A percentile compares a stretch with the other conserved stretches of the same genome.
Conservation (phyloP, 2,329 filamentous ascomycete species). For the Cytospora schulzeri region DNA sequence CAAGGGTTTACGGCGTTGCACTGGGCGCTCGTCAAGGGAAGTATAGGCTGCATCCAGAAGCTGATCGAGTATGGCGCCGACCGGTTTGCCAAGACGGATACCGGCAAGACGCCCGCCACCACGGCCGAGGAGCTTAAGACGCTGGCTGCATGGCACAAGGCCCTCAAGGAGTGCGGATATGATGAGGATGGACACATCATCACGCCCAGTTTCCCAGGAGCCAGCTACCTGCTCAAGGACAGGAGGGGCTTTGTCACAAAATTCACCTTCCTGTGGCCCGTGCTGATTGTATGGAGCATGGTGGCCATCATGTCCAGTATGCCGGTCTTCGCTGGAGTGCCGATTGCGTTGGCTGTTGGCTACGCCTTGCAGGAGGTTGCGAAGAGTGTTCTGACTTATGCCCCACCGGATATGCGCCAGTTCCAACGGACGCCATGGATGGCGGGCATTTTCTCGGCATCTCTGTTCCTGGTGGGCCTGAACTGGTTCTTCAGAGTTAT, state of each 20-base stretch:
- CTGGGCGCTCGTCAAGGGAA: slow-evolving; percentile 95
- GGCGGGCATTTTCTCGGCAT: slow-evolving; percentile 87
- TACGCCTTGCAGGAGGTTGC: slow-evolving; percentile 77
- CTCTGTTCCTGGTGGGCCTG: slow-evolving; percentile 77
- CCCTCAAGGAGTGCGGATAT: slow-evolving; percentile 82
- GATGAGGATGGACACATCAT: slow-evolving; percentile 74
- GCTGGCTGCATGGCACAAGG: slow-evolving; percentile 75
- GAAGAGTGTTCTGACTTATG: slow-evolving; percentile 77
- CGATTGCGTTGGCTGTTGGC: slow-evolving; percentile 65
- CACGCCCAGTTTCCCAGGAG: slow-evolving; percentile 69
- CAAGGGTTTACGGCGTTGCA: slow-evolving; percentile 93
- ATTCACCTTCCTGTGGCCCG: slow-evolving; percentile 90
- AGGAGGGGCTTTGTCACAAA: slow-evolving; percentile 76
- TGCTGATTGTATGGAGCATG: slow-evolving; percentile 71
- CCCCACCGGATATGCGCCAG: slow-evolving; percentile 83
- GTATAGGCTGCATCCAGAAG: slow-evolving; percentile 85
- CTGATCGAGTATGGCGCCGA: slow-evolving; percentile 94
- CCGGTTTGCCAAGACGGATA: slow-evolving; percentile 83
- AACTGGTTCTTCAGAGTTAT: slow-evolving; percentile 76
- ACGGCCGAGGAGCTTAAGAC: slow-evolving; percentile 93
- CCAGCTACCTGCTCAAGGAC: slow-evolving; percentile 75
- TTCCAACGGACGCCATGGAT: slow-evolving; percentile 96
- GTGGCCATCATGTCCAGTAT: slow-evolving; percentile 73
- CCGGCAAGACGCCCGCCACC: slow-evolving; percentile 85
- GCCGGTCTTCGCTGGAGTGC: slow-evolving; percentile 75